phyloP scores from a whole-genome alignment of 2,329 filamentous ascomycete genomes.

The Harringtonia aguacate region DNA sequence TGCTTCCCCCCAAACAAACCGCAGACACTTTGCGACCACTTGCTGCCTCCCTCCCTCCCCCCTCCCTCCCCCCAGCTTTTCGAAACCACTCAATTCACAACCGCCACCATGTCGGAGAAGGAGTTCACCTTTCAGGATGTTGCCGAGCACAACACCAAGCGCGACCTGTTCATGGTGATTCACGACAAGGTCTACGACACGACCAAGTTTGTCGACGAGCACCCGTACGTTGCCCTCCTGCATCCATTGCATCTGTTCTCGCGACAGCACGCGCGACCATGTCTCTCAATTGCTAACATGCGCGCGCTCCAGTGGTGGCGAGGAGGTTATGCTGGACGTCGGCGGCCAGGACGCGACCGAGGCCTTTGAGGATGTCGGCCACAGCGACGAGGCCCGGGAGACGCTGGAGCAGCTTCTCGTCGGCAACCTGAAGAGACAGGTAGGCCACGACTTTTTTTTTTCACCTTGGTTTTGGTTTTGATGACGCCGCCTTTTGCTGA shows the following conservation, averaged over 20 bases:
- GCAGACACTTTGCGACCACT: background rate
- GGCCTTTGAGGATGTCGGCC: constrained; percentile 97
- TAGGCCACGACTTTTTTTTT: constrained; percentile 30
- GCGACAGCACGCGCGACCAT: background rate
- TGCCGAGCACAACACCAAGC: constrained; percentile 81
- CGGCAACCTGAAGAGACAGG: constrained; percentile 69
- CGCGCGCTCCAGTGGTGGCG: constrained; percentile 66
- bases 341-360: constrained; percentile 93
- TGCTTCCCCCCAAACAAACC: background rate
- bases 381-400: constrained; percentile 96
- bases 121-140: constrained; percentile 72
- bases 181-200: constrained; percentile 95
- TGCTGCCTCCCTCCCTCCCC: background rate
- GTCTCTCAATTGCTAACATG: background rate
- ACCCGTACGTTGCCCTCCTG: constrained; percentile 53
- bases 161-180: constrained; percentile 82
- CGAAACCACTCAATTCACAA: background rate
- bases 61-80: background rate
- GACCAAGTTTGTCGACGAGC: constrained; percentile 89
- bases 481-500: constrained; percentile 13
- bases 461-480: background rate
- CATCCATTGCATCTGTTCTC: background rate
- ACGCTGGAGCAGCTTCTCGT: constrained; percentile 70
- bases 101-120: constrained; percentile 26
- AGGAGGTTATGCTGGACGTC: constrained; percentile 95